phyloP scores from a whole-genome alignment of 768 basidiomycete species.

The Leccinum truebloodii region DNA sequence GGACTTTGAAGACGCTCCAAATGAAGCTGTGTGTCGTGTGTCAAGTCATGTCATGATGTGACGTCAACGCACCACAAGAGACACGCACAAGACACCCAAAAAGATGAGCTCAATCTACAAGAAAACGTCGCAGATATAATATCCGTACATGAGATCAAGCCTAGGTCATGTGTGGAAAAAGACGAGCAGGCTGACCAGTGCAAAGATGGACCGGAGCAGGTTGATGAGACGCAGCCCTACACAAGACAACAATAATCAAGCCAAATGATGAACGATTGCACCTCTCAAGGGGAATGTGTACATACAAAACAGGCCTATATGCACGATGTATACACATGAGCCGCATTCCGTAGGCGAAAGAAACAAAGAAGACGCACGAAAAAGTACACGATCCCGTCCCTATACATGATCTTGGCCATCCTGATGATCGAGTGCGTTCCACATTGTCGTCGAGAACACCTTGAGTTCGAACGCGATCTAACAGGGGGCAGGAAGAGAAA shows the following conservation, averaged over 20 bases:
- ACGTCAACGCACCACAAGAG: not conserved
- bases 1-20: conserved; percentile 37
- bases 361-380: conserved; percentile 21
- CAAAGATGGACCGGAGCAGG: conserved; percentile 19
- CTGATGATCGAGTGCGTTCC: conserved; percentile 31
- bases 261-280: conserved; percentile 1
- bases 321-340: not conserved
- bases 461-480: conserved; percentile 34
- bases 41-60: not conserved
- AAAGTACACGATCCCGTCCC: conserved; percentile 31
- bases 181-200: conserved; percentile 22
- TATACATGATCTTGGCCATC: conserved; percentile 31
- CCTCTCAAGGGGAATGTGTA: not conserved
- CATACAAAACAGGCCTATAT: conserved; percentile 30
- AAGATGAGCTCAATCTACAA: conserved; percentile 20
- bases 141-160: not conserved
- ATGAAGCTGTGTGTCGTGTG: conserved; percentile 28
- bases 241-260: not conserved
- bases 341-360: not conserved
- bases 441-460: conserved; percentile 27
- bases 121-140: not conserved
- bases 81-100: conserved; percentile 25
- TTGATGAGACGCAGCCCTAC: conserved; percentile 29
- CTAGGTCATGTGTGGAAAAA: not conserved
- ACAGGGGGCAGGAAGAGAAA: not conserved